Evolutionary conservation across 1,139 yeast species (phyloP), one percentile per base, ranked within the genome.

Genomic region (Yamadazyma triangularis): DNA sequence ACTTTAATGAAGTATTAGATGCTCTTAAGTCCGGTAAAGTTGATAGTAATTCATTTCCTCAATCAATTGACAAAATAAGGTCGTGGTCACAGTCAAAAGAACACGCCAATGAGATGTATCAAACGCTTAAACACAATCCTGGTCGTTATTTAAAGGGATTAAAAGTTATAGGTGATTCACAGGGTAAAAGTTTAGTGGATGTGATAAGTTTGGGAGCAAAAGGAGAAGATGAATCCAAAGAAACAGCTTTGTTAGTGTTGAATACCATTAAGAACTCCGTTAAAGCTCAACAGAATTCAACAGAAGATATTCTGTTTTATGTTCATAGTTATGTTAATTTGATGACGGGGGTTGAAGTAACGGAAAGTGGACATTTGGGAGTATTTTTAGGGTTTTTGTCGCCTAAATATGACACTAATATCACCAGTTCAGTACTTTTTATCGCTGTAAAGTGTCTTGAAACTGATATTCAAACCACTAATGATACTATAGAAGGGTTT

Each of bases 361-460:
- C 35, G 4, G 44, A 46, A 27, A 49, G 52, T 7, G 46, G 47
- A 14, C 64, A 60, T 36, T 28, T 60, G 11, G 45, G 45, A 8
- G 36, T 53, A 4, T 44, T 61, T 22, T 40, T 61, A 8, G 32
- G 39, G 2, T 47, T 38, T 15, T 39, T 60, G 24, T 42, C 39
- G 19, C 55, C 56, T 2, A 33, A 35, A 8, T 23, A 37, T 11
- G 36, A 39, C 14, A 19, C 39, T 5, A 39, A 42, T 3, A 28
- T 42, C 4, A 38, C 38, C n/a, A 50, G 60, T 2, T 30, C 45
- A 9, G 40, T 56, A 3, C 37, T 61, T 19, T 42, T 60, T 16
- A 45, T 62, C 4, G 35, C 53, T 3, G 48, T 62, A 4, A 57
- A 51, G 23, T 40, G 42, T 25, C 37, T 59, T 22, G 52, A 56